Conservation (phyloP, 805 yeast genomes). For the Nakazawaea laoshanensis region DNA sequence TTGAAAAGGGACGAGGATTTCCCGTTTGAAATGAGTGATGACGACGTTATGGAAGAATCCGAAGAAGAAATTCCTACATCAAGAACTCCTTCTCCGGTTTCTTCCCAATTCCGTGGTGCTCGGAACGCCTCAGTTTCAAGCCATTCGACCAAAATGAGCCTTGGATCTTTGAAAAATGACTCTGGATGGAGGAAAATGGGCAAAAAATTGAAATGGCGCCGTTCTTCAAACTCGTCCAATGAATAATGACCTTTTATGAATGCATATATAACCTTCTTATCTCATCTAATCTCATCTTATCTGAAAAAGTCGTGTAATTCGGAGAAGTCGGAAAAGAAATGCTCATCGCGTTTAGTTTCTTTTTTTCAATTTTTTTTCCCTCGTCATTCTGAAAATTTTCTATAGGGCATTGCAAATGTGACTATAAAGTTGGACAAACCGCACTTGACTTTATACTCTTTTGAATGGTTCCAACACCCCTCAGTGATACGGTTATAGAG, state of each 20-base stretch:
- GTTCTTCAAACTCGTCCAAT: conserved; percentile 16
- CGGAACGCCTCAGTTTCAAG: conserved; percentile 11
- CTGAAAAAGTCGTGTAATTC: no score
- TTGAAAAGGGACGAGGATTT: conserved; percentile 3
- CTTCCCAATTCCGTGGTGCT: conserved; percentile 15
- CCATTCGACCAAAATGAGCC: no score
- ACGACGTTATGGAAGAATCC: conserved; percentile 1
- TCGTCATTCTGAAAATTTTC: no score
- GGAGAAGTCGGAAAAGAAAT: no score
- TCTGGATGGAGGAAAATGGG: conserved; percentile 12
- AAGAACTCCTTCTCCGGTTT: conserved; percentile 9
- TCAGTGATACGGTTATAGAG: background rate
- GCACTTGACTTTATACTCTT: no score
- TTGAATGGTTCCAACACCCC: no score
- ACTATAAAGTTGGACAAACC: no score
- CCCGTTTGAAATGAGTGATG: conserved; percentile 10
- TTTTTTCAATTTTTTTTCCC: no score
- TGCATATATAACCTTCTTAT: no score
- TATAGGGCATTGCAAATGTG: no score
- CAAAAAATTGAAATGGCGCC: conserved; percentile 22
- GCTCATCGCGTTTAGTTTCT: no score
- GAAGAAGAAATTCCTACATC: background rate
- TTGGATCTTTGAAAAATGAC: conserved; percentile 9
- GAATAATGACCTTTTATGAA: background rate
- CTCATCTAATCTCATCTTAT: no score